These are phyloP conservation scores for Aspergillus coremiiformis DNA, from an alignment of 495 filamentous ascomycete species.

Conservation along the genomic window DNA sequence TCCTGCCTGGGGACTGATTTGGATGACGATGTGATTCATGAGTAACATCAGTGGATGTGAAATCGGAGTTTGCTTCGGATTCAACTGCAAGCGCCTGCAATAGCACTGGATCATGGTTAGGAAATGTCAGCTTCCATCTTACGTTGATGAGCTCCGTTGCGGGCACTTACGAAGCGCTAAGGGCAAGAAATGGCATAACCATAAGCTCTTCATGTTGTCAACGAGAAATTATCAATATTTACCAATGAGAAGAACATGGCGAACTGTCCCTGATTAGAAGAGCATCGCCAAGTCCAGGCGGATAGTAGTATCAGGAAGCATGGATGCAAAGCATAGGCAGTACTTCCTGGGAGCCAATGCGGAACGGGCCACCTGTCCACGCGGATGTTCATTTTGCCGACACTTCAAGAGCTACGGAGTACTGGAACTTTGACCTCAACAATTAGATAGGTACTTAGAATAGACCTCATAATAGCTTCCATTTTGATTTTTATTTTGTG, in stretches of 20 bases:
- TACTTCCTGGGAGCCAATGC: conserved; percentile 18
- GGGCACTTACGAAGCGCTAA: conserved; percentile 35
- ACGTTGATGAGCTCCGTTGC: not conserved
- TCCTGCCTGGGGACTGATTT: conserved; percentile 10
- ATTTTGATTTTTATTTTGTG: conserved; percentile 1
- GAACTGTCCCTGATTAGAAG: conserved; percentile 15
- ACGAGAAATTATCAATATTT: conserved; percentile 12
- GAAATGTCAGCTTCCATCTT: conserved; percentile 20
- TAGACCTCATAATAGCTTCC: not conserved
- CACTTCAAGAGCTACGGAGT: not conserved
- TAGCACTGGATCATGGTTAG: conserved; percentile 23
- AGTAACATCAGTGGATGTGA: conserved; percentile 11
- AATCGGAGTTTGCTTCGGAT: conserved; percentile 15
- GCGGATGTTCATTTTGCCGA: conserved; percentile 40
- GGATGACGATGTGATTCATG: conserved; percentile 14
- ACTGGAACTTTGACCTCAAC: too few species aligned
- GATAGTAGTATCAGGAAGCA: not conserved
- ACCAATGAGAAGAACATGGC: conserved; percentile 35
- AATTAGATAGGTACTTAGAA: not conserved
- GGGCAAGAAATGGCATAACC: conserved; percentile 31
- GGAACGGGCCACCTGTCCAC: conserved; percentile 39
- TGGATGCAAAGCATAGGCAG: too few species aligned
- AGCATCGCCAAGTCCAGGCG: not conserved
- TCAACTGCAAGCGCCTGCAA: conserved; percentile 29
- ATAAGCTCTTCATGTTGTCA: conserved; percentile 36